Evolutionary conservation across 495 filamentous ascomycete species (phyloP).

Genomic region (Sordaria brevicollis): DNA sequence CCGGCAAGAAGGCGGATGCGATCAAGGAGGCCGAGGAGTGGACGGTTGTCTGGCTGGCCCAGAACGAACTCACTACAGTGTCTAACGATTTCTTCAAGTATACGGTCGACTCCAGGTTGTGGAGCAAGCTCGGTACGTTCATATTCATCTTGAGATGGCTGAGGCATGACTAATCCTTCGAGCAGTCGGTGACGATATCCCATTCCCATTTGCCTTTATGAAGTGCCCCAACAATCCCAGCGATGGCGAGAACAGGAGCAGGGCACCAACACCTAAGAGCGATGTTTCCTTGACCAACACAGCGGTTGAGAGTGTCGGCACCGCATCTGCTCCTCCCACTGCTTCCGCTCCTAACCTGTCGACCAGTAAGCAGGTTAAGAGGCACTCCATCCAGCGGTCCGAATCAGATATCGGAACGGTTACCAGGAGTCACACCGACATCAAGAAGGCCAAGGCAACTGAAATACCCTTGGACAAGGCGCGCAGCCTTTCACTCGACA

Average conservation of each 20-base stretch:
- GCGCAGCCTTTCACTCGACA: conserved; percentile 13
- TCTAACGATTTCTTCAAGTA: conserved; percentile 22
- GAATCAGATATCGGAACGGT: background rate
- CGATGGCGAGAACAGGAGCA: background rate
- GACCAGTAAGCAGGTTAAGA: background rate
- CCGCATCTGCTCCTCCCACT: background rate
- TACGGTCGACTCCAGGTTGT: conserved; percentile 17
- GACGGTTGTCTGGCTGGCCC: conserved; percentile 13
- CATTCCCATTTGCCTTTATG: conserved; percentile 23
- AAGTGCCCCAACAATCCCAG: background rate
- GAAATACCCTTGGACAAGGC: conserved; percentile 1
- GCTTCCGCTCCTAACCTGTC: background rate
- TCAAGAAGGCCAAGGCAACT: background rate
- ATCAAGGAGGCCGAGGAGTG: conserved; percentile 23
- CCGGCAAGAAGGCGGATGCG: conserved; percentile 18
- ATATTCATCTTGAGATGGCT: background rate
- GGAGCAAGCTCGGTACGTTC: conserved; percentile 13
- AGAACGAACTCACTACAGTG: conserved; percentile 12
- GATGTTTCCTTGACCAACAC: background rate
- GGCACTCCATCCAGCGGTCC: background rate
- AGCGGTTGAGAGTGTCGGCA: background rate
- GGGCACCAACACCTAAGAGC: background rate
- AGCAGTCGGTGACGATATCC: conserved; percentile 14
- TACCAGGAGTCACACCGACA: background rate
- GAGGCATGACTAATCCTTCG: background rate